Evolutionary conservation across 78 protist species (phyloP).

Genomic region (slime mould (Dictyostelium discoideum)): DNA sequence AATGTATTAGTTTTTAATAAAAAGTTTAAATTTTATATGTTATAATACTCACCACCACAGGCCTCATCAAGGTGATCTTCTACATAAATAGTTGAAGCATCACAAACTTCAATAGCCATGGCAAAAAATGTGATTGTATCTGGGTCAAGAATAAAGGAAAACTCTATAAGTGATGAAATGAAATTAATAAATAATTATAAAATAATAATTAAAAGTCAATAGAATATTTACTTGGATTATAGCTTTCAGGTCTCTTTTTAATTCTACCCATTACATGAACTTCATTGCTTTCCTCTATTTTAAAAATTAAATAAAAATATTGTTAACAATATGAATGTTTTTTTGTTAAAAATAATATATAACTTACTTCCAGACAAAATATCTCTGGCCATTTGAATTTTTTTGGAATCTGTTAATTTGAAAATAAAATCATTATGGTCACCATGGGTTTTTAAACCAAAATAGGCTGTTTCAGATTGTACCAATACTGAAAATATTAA

Average conservation of each 20-base stretch:
- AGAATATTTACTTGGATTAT: background rate
- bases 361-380: background rate
- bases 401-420: background rate
- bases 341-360: too few relatives aligned
- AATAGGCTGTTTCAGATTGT: background rate
- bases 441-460: background rate
- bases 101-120: constrained; percentile 42
- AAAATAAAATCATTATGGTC: background rate
- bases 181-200: background rate
- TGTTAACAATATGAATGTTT: too few relatives aligned
- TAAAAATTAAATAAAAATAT: too few relatives aligned
- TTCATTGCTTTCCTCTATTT: background rate
- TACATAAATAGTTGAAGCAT: background rate
- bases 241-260: too few relatives aligned
- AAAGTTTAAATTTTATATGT: too few relatives aligned
- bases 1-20: too few relatives aligned
- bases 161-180: background rate
- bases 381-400: background rate
- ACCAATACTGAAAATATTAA: background rate
- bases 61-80: constrained; percentile 21
- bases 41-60: background rate
- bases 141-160: background rate
- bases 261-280: constrained; percentile 1
- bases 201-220: too few relatives aligned
- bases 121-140: constrained; percentile 6